Percentiles rank a stretch among this genome's conserved stretches.
phyloP scores from a whole-genome alignment of 441 rosid genomes.

The Adansonia rubrostipa region DNA sequence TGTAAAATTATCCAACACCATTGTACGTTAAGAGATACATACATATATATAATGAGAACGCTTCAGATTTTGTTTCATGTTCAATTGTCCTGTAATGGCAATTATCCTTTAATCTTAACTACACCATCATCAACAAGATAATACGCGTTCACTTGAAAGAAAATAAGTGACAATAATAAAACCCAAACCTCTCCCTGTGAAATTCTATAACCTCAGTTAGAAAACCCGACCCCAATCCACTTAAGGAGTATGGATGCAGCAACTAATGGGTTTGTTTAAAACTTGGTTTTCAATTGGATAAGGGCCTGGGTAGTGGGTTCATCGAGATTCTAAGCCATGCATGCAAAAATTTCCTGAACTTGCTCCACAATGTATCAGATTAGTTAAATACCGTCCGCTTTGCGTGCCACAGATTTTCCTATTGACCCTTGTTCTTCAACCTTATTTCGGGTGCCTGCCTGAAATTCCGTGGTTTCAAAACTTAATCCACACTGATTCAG shows the following conservation, averaged over 20 bases:
- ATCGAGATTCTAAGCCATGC: too few relatives aligned
- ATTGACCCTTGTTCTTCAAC: too few relatives aligned
- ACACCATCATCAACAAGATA: not conserved
- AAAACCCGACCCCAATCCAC: not conserved
- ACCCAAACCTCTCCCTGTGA: not conserved
- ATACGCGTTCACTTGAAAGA: too few relatives aligned
- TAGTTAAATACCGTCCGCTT: too few relatives aligned
- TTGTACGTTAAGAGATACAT: conserved; percentile 2
- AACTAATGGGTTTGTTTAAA: too few relatives aligned
- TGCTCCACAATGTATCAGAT: too few relatives aligned
- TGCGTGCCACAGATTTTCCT: too few relatives aligned
- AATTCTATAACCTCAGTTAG: not conserved
- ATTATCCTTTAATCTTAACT: not conserved
- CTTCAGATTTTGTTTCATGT: not conserved
- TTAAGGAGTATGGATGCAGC: too few relatives aligned
- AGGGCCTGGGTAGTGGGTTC: too few relatives aligned
- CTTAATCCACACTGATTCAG: not conserved
- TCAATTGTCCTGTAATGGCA: not conserved
- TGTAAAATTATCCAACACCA: not conserved
- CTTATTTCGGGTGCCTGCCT: not conserved
- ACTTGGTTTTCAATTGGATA: too few relatives aligned
- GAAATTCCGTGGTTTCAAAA: not conserved
- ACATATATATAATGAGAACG: not conserved
- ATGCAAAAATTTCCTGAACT: too few relatives aligned
- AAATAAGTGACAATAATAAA: too few relatives aligned